Base-by-base conservation (phyloP, 495 filamentous ascomycete species). In the Podospora conica region DNA sequence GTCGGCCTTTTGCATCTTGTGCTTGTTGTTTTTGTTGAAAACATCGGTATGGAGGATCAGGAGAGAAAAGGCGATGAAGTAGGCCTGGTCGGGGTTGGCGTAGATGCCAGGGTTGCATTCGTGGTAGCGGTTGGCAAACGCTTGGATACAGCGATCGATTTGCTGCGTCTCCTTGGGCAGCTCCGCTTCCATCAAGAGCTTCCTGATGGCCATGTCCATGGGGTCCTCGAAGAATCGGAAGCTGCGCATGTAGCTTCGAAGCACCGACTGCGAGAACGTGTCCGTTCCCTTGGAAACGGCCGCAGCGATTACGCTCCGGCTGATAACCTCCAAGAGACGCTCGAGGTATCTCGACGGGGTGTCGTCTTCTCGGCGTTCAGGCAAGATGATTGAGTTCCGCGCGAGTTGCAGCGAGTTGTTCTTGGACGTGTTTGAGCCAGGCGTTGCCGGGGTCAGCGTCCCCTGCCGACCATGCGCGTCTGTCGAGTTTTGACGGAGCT, bases 1-100 rank as follows among this genome's bases (percentile, higher is more conserved):
- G 66, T 98, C 95, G 0, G 83, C 82, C 70, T 96, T 96, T 74
- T 96, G 93, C 95, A 99, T 99, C 77, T 98, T 99, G 71, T 93
- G 86, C 78, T 97, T 98, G 76, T 98, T 98, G 81, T 97, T 98
- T 76, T 94, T 96, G 82, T 99, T 99, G 86, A 97, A 97, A 11
- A 96, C 91, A 74, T 99, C 95, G 0, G 95, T 97, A 70, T 99
- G 95, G 20, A 99, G 81, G 68, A 99, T 97, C 53, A 99, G 80
- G 54, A 98, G 88, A 2, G 96, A 98, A 71, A 98, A 99, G 18
- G 95, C 91, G 69, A 98, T 93, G 72, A 97, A 96, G 76, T 98
- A 97, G 53, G 95, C 93, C 78, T 97, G 91, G 69, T 98, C 95
- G n/a, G 92, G 85, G 40, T 87, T 87, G 22, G 89, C 87, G 75